These are phyloP conservation scores for Thinopyrum obtusiflorum DNA, from an alignment of 202 grass and related monocot genomes.

Conservation along the genomic window DNA sequence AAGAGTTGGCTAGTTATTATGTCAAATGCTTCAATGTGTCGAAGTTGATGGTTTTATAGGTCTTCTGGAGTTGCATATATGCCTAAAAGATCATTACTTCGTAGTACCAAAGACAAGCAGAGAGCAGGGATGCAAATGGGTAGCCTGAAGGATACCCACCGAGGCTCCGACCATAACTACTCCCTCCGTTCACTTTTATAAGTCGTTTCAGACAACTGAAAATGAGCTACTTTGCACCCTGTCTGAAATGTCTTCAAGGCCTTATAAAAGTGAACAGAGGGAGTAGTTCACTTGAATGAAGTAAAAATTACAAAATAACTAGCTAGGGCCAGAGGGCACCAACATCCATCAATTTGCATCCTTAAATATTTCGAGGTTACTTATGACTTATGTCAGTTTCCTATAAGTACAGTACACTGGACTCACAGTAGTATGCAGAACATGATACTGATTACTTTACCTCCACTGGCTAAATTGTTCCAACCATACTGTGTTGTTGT, in stretches of 20 bases:
- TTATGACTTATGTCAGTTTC: neutral
- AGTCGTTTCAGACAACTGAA: too few species aligned
- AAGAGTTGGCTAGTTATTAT: neutral
- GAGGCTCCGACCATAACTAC: too few species aligned
- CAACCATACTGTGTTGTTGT: constrained; percentile 45
- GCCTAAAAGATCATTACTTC: neutral
- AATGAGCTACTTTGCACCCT: too few species aligned
- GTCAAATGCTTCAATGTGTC: neutral
- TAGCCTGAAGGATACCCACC: too few species aligned
- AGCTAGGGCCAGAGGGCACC: too few species aligned
- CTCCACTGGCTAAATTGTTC: constrained; percentile 54
- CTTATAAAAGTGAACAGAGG: too few species aligned
- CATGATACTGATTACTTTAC: constrained; percentile 30
- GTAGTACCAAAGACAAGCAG: neutral
- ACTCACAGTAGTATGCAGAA: neutral
- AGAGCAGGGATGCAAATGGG: neutral
- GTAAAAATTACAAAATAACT: too few species aligned
- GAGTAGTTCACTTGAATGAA: too few species aligned
- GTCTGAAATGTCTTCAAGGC: too few species aligned
- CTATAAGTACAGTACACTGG: neutral
- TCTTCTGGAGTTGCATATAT: neutral
- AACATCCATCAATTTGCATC: too few species aligned
- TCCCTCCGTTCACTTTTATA: too few species aligned
- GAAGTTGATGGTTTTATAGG: constrained; percentile 9
- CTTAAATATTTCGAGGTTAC: neutral